Conservation (phyloP, 345 rosid genomes). For the Pugionium cornutum region DNA sequence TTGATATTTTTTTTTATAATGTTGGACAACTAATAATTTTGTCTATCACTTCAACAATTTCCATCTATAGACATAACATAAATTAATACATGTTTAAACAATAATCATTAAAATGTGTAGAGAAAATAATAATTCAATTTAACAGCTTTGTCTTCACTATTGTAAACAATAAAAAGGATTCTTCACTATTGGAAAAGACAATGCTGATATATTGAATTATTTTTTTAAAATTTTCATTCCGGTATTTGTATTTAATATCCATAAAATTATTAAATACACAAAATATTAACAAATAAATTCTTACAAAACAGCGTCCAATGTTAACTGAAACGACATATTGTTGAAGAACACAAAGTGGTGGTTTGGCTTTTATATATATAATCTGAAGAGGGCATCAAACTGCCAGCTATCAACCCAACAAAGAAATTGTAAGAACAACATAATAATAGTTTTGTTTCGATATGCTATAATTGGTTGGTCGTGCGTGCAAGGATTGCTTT, state of each 20-base stretch:
- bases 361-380: constrained; percentile 9
- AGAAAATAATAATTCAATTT: not conserved
- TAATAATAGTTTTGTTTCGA: constrained; percentile 23
- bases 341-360: constrained; percentile 23
- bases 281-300: not conserved
- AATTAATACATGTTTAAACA: not conserved
- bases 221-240: not conserved
- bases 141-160: too few relatives aligned
- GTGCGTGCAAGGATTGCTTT: constrained; percentile 44
- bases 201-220: constrained; percentile 1
- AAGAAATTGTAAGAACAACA: constrained; percentile 12
- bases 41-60: not conserved
- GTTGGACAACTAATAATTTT: not conserved
- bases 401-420: constrained; percentile 46
- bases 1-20: too few relatives aligned
- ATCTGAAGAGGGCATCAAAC: constrained; percentile 24
- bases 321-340: constrained; percentile 37
- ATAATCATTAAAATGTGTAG: not conserved
- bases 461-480: constrained; percentile 35
- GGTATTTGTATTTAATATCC: not conserved
- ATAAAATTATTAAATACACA: too few relatives aligned
- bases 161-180: too few relatives aligned
- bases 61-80: not conserved
- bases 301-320: constrained; percentile 28
- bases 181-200: constrained; percentile 16